Evolutionary conservation across 1,139 yeast species (phyloP).

Genomic region (Schizosaccharomyces versatilis): DNA sequence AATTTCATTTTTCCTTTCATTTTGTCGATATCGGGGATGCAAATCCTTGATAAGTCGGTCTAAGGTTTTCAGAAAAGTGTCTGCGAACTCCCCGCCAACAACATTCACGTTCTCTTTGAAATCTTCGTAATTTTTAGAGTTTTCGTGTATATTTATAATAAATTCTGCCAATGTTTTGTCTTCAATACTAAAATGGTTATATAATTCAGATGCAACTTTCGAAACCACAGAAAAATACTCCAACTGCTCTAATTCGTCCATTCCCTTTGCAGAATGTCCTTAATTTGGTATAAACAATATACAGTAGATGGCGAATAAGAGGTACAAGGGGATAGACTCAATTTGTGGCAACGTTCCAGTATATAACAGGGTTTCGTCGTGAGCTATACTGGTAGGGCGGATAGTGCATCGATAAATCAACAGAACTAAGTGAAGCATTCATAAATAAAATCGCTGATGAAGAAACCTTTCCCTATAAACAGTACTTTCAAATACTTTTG

Average conservation of each 20-base stretch:
- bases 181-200: conserved; percentile 19
- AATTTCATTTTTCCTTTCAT: not conserved
- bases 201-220: conserved; percentile 19
- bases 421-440: too few relatives aligned
- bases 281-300: too few relatives aligned
- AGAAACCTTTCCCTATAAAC: too few relatives aligned
- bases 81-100: conserved; percentile 44
- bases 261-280: not conserved
- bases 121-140: conserved; percentile 19
- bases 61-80: conserved; percentile 22
- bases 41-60: conserved; percentile 20
- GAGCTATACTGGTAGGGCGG: too few relatives aligned
- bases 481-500: too few relatives aligned
- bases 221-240: conserved; percentile 20
- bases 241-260: conserved; percentile 14
- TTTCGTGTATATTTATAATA: conserved; percentile 28
- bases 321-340: too few relatives aligned
- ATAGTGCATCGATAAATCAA: too few relatives aligned
- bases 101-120: conserved; percentile 28
- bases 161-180: conserved; percentile 38
- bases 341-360: too few relatives aligned
- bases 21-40: conserved; percentile 17
- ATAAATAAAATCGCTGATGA: too few relatives aligned
- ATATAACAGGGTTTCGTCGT: too few relatives aligned
- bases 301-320: too few relatives aligned